phyloP scores from a whole-genome alignment of 805 yeast species.

The Ogataea ramenticola region DNA sequence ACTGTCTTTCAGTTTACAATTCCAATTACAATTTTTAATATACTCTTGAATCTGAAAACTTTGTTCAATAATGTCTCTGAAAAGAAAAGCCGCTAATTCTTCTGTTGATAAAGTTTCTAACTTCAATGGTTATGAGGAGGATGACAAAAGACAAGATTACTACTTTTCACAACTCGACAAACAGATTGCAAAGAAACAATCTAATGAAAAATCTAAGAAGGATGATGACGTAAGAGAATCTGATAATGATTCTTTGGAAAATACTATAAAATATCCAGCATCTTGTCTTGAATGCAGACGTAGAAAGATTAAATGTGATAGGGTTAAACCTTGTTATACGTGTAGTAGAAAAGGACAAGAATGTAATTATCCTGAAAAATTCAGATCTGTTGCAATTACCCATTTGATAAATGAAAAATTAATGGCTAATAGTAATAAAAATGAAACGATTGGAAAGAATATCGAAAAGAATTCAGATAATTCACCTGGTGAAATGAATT shows the following conservation, averaged over 20 bases:
- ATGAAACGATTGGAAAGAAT: too few relatives aligned
- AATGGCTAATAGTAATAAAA: neutral
- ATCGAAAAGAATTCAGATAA: too few relatives aligned
- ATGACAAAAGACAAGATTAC: too few relatives aligned
- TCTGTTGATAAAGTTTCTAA: too few relatives aligned
- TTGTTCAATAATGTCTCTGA: neutral
- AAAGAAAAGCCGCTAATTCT: neutral
- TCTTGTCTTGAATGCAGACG: conserved; percentile 27
- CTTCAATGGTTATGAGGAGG: too few relatives aligned
- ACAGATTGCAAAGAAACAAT: too few relatives aligned
- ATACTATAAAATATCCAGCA: conserved; percentile 12
- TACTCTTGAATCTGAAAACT: too few relatives aligned
- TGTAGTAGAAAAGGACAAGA: conserved; percentile 29
- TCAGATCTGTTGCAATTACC: conserved; percentile 31
- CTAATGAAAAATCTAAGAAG: too few relatives aligned
- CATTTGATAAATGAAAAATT: neutral
- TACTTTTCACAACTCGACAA: too few relatives aligned
- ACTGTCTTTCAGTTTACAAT: too few relatives aligned
- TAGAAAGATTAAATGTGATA: conserved; percentile 28
- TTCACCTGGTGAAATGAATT: too few relatives aligned
- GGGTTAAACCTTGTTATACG: conserved; percentile 33
- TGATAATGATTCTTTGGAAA: neutral
- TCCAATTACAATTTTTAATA: too few relatives aligned
- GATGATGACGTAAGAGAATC: neutral
- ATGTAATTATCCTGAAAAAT: conserved; percentile 39